Evolutionary conservation across 371 early-diverging fungal genomes (phyloP).

Genomic region (Mortierella polycephala): DNA sequence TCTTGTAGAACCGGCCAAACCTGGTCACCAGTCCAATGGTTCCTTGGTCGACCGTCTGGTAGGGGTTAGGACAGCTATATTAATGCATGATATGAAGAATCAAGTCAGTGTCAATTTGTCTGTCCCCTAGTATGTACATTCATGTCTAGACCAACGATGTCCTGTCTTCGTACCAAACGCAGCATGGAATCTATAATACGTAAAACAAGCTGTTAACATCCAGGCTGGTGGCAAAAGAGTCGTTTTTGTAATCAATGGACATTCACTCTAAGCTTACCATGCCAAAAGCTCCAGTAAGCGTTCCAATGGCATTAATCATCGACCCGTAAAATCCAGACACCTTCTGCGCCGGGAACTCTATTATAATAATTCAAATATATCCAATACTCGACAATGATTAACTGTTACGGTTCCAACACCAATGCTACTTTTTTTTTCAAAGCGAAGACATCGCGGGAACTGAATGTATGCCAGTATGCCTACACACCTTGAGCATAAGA

Average conservation of each 20-base stretch:
- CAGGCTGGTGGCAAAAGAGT: no score
- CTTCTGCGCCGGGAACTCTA: conserved; percentile 38
- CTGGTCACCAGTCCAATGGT: conserved; percentile 79
- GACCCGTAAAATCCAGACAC: conserved; percentile 51
- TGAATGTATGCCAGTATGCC: not conserved
- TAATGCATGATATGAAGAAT: conserved; percentile 48
- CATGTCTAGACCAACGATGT: no score
- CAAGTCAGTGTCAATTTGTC: not conserved
- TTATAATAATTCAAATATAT: not conserved
- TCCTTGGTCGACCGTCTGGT: conserved; percentile 58
- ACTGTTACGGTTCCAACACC: not conserved
- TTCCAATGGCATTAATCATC: conserved; percentile 64
- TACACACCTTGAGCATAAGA: conserved; percentile 25
- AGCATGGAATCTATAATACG: conserved; percentile 28
- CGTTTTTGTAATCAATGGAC: no score
- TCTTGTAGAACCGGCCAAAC: conserved; percentile 88
- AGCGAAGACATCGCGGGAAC: not conserved
- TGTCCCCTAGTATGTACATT: not conserved
- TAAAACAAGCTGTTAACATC: not conserved
- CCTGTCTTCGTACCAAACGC: conserved; percentile 22
- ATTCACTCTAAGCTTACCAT: conserved; percentile 46
- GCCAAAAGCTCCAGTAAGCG: conserved; percentile 58
- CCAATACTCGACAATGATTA: no score
- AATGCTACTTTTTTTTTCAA: not conserved
- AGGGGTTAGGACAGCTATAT: conserved; percentile 82